Evolutionary conservation across 768 basidiomycete species (phyloP).

Genomic region (Kwoniella heveanensis): DNA sequence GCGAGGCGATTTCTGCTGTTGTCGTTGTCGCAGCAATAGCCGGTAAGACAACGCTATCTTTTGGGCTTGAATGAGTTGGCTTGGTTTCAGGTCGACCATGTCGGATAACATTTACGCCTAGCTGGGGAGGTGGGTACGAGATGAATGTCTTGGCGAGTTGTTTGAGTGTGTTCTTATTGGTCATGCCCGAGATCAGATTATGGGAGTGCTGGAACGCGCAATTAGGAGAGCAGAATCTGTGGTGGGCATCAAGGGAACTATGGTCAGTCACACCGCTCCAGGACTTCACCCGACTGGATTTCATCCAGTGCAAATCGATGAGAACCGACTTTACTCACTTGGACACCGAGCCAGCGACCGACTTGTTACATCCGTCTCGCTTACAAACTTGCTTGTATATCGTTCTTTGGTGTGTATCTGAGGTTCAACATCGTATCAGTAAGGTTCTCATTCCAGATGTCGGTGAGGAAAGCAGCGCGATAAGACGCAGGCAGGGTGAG

Average conservation of each 20-base stretch:
- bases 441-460: no score
- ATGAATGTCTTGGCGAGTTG: conserved; percentile 31
- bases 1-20: no score
- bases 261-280: no score
- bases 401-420: conserved; percentile 36
- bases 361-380: conserved; percentile 32
- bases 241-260: no score
- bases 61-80: neutral
- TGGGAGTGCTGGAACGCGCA: conserved; percentile 41
- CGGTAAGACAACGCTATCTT: neutral
- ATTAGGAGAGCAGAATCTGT: conserved; percentile 39
- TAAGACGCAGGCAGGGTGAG: no score
- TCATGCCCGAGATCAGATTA: conserved; percentile 23
- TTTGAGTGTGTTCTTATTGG: conserved; percentile 38
- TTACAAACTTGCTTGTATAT: conserved; percentile 35
- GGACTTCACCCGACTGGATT: no score
- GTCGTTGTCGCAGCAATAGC: no score
- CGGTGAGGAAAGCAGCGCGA: no score
- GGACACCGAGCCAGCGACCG: conserved; percentile 25
- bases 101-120: conserved; percentile 16
- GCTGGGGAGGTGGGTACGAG: conserved; percentile 30
- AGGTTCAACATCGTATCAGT: no score
- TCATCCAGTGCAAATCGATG: no score
- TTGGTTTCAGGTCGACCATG: conserved; percentile 15
- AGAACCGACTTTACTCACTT: conserved; percentile 33